phyloP scores from a whole-genome alignment of 768 basidiomycete species.

The Neoboletus brunneissimus region DNA sequence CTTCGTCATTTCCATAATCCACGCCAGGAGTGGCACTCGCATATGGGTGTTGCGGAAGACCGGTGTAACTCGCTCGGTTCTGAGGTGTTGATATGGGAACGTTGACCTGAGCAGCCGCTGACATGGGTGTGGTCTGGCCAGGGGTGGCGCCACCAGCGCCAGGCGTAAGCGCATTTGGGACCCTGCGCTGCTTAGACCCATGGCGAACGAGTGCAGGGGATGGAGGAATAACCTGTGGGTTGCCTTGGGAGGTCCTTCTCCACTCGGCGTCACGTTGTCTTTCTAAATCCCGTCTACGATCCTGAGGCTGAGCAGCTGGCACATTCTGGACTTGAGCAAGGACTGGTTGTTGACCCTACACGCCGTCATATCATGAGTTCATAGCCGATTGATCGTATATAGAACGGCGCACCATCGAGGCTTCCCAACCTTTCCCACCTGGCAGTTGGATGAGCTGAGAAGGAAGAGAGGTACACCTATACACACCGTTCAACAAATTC shows the following conservation, averaged over 20 bases:
- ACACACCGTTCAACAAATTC: slow-evolving; percentile 83
- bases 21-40: slow-evolving; percentile 59
- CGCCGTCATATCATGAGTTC: slow-evolving; percentile 8
- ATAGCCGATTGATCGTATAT: neutral
- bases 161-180: slow-evolving; percentile 58
- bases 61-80: slow-evolving; percentile 42
- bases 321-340: slow-evolving; percentile 62
- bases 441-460: slow-evolving; percentile 10
- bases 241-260: slow-evolving; percentile 58
- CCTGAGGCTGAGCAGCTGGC: slow-evolving; percentile 45
- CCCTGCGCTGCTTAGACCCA: slow-evolving; percentile 68
- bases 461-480: neutral
- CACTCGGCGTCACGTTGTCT: slow-evolving; percentile 56
- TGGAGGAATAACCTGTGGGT: slow-evolving; percentile 58
- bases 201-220: slow-evolving; percentile 78
- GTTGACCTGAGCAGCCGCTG: slow-evolving; percentile 71
- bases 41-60: slow-evolving; percentile 62
- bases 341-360: slow-evolving; percentile 61
- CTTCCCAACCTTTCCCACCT: slow-evolving; percentile 96
- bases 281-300: slow-evolving; percentile 57
- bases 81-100: slow-evolving; percentile 61
- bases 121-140: slow-evolving; percentile 67
- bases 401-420: slow-evolving; percentile 57
- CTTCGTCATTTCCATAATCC: slow-evolving; percentile 61
- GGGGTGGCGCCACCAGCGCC: slow-evolving; percentile 44